Evolutionary conservation across 2,329 filamentous ascomycete genomes (phyloP).

Genomic region (Furcasterigmium furcatum): DNA sequence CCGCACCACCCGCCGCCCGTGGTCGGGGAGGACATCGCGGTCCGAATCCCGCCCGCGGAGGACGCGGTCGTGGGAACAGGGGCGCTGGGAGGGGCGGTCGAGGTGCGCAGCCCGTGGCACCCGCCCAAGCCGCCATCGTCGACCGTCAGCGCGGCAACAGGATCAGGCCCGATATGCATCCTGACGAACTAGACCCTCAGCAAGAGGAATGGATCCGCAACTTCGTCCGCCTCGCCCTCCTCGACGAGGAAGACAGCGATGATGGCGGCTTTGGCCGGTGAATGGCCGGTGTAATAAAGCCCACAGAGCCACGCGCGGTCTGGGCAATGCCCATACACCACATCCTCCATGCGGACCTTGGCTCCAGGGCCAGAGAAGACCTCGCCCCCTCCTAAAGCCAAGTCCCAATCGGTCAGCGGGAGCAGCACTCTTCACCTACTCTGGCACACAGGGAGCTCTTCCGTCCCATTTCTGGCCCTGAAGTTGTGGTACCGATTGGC

Average conservation of each 20-base stretch:
- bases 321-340: too few relatives aligned
- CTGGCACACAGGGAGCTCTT: not conserved
- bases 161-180: not conserved
- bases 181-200: slow-evolving; percentile 37
- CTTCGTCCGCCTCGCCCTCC: slow-evolving; percentile 51
- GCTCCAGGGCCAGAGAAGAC: too few relatives aligned
- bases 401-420: not conserved
- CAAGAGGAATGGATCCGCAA: slow-evolving; percentile 51
- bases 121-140: not conserved
- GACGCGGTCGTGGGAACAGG: too few relatives aligned
- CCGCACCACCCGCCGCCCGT: slow-evolving; percentile 19
- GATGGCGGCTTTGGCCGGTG: slow-evolving; percentile 23
- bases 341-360: too few relatives aligned
- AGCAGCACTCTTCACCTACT: not conserved
- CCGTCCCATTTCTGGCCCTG: too few relatives aligned
- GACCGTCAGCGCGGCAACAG: not conserved
- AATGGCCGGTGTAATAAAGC: too few relatives aligned
- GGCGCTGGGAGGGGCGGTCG: too few relatives aligned
- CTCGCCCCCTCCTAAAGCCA: too few relatives aligned
- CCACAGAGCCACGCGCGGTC: too few relatives aligned
- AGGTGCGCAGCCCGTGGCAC: too few relatives aligned
- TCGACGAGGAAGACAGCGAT: slow-evolving; percentile 46
- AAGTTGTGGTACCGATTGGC: too few relatives aligned
- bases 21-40: slow-evolving; percentile 12
- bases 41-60: slow-evolving; percentile 15